Evolutionary conservation across 257 asterid genomes (phyloP).

Genomic region (Petunia secreta): DNA sequence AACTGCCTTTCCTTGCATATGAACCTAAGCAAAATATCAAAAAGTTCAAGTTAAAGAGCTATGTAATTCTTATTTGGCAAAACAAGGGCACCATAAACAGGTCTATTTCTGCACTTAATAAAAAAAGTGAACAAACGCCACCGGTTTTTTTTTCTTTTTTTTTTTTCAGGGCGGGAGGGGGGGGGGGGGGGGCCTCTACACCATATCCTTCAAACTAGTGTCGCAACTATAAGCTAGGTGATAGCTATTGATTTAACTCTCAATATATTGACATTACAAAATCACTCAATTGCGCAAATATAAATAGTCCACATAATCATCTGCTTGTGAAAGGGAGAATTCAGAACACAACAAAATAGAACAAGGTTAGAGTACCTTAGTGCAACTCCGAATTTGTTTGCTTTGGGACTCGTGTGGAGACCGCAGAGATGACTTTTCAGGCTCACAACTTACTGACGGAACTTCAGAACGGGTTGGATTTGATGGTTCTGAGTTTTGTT

Average conservation of each 20-base stretch:
- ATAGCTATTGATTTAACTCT: neutral
- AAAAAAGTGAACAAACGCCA: too few relatives aligned
- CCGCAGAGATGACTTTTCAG: conserved; percentile 71
- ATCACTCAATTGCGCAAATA: neutral
- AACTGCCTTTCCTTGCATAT: conserved; percentile 94
- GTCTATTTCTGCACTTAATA: neutral
- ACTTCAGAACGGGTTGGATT: conserved; percentile 56
- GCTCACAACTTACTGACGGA: conserved; percentile 71
- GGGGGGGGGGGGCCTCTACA: too few relatives aligned
- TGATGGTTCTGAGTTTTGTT: conserved; percentile 68
- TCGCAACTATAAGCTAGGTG: neutral
- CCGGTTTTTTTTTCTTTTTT: too few relatives aligned
- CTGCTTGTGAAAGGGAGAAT: conserved; percentile 11
- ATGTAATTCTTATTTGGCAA: neutral
- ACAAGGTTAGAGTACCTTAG: conserved; percentile 56
- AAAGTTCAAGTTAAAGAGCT: neutral
- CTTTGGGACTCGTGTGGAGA: conserved; percentile 69
- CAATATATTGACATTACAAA: neutral
- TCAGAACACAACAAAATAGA: neutral
- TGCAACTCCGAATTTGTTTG: conserved; percentile 81
- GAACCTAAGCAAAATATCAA: conserved; percentile 56
- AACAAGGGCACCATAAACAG: conserved; percentile 1
- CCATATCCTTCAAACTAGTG: neutral
- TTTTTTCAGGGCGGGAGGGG: too few relatives aligned
- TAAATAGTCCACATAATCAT: neutral